Evolutionary conservation across 2,329 filamentous ascomycete genomes (phyloP), one percentile per base, ranked within the genome.

Genomic region (Monilinia aucupariae): DNA sequence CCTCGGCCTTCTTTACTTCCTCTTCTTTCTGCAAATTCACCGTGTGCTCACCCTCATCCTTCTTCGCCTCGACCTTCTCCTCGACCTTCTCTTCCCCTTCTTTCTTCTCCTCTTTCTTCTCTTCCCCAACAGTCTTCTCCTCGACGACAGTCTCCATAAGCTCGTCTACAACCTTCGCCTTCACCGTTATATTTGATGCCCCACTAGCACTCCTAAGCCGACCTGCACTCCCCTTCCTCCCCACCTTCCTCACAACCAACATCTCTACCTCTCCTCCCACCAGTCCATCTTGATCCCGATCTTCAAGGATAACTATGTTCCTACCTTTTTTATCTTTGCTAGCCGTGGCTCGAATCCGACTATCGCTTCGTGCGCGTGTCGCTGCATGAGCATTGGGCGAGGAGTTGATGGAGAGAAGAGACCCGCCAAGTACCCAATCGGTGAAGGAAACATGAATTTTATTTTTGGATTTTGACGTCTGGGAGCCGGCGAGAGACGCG

Each of bases 351-450:
- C 47, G 59, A 52, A 50, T 58, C 20, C 51, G 39, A 30, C 15
- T 27, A 45, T 61, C 48, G 20, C 25, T 61, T 30, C 55, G 34
- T 39, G 30, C 48, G 60, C 22, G 34, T 5, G 53, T 47, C 8
- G 37, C 39, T 20, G 43, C 34, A 1, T 45, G 4, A 61, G 22
- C 22, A 25, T 30, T 47, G 9, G 59, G 48, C 15, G 55, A 39
- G 1, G 64, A 61, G 10, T 37, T 54, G 5, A 64, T 39, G 12
- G 64, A 65, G 43, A 71, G 30, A n/a, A 73, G 63, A 3, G 67
- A 65, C 48, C 71, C 71, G 20, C 71, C 71, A 13, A 72, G 62
- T 4, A 70, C 61, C 71, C 71, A 73, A 51, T 67, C 71, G n/a
- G 68, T 68, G 45, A 73, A 68, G 37, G 69, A 72, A 43, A 72